Conservation (phyloP, 495 filamentous ascomycete species). For the Oleoguttula mirabilis region DNA sequence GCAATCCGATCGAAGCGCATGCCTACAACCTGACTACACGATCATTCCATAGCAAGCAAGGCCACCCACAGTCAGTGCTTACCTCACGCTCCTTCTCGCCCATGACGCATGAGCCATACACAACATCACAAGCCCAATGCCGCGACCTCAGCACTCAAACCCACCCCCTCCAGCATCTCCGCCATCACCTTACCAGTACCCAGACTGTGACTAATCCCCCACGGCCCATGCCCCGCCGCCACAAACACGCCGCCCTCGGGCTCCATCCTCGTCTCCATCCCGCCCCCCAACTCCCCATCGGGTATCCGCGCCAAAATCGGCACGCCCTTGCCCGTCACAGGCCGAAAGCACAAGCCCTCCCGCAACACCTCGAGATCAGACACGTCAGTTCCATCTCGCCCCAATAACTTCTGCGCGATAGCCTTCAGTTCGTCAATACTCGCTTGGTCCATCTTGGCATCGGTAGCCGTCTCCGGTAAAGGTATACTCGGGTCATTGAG, state of each 20-base stretch:
- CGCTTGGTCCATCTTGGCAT: slow-evolving; percentile 32
- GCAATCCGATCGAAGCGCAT: no score
- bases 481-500: slow-evolving; percentile 48
- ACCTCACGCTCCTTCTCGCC: no score
- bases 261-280: slow-evolving; percentile 30
- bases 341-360: slow-evolving; percentile 61
- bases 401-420: slow-evolving; percentile 46
- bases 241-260: slow-evolving; percentile 55
- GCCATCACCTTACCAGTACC: slow-evolving; percentile 30
- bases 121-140: no score
- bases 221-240: slow-evolving; percentile 52
- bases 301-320: slow-evolving; percentile 49
- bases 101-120: no score
- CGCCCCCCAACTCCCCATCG: slow-evolving; percentile 42
- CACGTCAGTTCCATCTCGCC: slow-evolving; percentile 30
- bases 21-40: no score
- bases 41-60: no score
- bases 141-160: not conserved
- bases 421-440: slow-evolving; percentile 41
- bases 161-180: slow-evolving; percentile 29
- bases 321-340: slow-evolving; percentile 47
- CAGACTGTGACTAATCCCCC: slow-evolving; percentile 28
- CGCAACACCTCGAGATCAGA: slow-evolving; percentile 48
- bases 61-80: no score
- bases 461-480: slow-evolving; percentile 44